Evolutionary conservation across 202 grass and related monocot genomes (phyloP).

Genomic region (Panicum virgatum): DNA sequence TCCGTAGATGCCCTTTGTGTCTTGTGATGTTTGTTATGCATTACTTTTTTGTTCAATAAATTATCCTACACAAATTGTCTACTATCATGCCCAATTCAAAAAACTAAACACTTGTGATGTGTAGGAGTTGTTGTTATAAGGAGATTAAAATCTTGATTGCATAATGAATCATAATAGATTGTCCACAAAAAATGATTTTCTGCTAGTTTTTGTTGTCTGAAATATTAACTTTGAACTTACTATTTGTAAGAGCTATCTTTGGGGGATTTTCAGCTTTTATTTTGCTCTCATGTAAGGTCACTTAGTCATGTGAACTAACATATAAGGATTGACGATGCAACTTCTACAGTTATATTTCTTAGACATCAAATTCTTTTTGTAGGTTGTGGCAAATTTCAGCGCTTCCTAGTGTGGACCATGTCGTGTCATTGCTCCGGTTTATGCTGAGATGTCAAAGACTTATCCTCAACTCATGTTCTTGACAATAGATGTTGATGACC

Average conservation of each 20-base stretch:
- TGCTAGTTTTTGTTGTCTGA: constrained; percentile 7
- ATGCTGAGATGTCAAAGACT: constrained; percentile 83
- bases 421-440: constrained; percentile 74
- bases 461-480: constrained; percentile 92
- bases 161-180: not conserved
- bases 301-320: not conserved
- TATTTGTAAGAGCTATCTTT: not conserved
- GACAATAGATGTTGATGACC: constrained; percentile 82
- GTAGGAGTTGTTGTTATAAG: not conserved
- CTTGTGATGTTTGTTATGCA: not conserved
- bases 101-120: not conserved
- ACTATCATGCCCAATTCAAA: not conserved
- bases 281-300: not conserved
- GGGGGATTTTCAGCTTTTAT: not conserved
- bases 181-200: not conserved
- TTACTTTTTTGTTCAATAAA: constrained; percentile 4
- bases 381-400: constrained; percentile 96
- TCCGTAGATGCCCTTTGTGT: not conserved
- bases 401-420: constrained; percentile 96
- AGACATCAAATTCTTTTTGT: constrained; percentile 27
- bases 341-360: not conserved
- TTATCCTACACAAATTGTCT: not conserved
- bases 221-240: not conserved
- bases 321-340: not conserved
- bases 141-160: not conserved